Conservation (phyloP, 768 basidiomycete genomes). For the Postia placenta region DNA sequence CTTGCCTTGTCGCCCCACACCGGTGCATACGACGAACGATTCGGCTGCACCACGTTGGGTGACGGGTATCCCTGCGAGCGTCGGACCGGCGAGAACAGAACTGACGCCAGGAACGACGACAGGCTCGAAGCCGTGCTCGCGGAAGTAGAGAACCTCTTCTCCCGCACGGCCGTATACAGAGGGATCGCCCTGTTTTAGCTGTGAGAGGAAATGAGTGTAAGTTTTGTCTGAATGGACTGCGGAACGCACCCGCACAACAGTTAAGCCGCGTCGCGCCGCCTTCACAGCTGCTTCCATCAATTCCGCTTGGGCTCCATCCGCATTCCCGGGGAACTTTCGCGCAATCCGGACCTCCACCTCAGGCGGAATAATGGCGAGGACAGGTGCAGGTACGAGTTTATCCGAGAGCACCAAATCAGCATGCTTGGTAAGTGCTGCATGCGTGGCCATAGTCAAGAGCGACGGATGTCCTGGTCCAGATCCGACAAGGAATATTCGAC, state of each 20-base stretch:
- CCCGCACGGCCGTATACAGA: conserved; percentile 91
- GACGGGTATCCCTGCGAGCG: conserved; percentile 86
- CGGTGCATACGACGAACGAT: conserved; percentile 85
- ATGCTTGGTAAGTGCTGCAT: conserved; percentile 66
- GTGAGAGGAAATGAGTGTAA: conserved; percentile 1
- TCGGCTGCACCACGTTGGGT: conserved; percentile 95
- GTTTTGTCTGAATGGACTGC: neutral
- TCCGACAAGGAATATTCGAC: conserved; percentile 85
- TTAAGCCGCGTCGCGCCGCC: conserved; percentile 71
- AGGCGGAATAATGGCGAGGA: conserved; percentile 78
- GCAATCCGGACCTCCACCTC: conserved; percentile 78
- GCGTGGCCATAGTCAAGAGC: conserved; percentile 84
- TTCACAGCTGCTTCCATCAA: conserved; percentile 91
- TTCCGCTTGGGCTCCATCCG: conserved; percentile 90
- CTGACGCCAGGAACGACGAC: conserved; percentile 86
- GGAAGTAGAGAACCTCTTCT: conserved; percentile 92
- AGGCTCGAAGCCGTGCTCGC: conserved; percentile 76
- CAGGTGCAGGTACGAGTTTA: conserved; percentile 88
- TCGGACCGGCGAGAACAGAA: conserved; percentile 86
- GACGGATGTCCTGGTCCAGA: conserved; percentile 95
- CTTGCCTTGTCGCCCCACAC: conserved; percentile 84
- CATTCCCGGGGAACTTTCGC: conserved; percentile 96
- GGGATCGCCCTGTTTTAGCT: conserved; percentile 98
- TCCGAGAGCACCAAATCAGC: conserved; percentile 91
- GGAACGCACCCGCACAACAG: conserved; percentile 74